Conservation (phyloP, 257 asterid genomes). For the Phtheirospermum japonicum region DNA sequence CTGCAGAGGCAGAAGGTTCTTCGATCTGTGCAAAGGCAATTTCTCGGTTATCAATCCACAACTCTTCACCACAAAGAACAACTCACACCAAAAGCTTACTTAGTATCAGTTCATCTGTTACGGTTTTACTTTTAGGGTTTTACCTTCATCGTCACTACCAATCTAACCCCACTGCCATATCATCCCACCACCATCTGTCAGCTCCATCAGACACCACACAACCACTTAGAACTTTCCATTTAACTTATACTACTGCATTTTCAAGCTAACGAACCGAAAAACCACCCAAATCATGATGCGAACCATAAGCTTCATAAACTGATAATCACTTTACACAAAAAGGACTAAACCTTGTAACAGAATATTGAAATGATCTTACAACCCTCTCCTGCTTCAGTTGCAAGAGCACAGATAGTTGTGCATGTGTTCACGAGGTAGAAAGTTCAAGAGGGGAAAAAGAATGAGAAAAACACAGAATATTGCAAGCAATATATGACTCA, state of each 20-base stretch:
- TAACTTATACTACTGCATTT: slow-evolving; percentile 12
- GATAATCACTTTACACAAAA: not conserved
- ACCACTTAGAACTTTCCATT: not conserved
- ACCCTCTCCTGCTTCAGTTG: not conserved
- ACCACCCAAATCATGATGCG: not conserved
- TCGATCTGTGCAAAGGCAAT: not conserved
- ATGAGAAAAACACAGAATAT: slow-evolving; percentile 1
- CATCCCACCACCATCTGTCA: not conserved
- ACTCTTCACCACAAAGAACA: not conserved
- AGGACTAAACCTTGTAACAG: not conserved
- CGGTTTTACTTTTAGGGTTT: not conserved
- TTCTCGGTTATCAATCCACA: not conserved
- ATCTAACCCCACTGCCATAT: slow-evolving; percentile 4
- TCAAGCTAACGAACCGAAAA: slow-evolving; percentile 10
- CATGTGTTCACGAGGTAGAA: not conserved
- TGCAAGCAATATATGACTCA: slow-evolving; percentile 35
- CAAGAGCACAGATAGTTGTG: not conserved
- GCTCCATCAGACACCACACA: slow-evolving; percentile 14
- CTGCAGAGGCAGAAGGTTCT: not conserved
- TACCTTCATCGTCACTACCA: not conserved
- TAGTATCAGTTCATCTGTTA: slow-evolving; percentile 1
- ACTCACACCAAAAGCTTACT: not conserved
- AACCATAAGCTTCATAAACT: slow-evolving; percentile 9
- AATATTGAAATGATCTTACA: slow-evolving; percentile 7
- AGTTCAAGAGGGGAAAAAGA: not conserved